Base-by-base conservation (phyloP, 306 rosid genomes). In the Castanea sativa region DNA sequence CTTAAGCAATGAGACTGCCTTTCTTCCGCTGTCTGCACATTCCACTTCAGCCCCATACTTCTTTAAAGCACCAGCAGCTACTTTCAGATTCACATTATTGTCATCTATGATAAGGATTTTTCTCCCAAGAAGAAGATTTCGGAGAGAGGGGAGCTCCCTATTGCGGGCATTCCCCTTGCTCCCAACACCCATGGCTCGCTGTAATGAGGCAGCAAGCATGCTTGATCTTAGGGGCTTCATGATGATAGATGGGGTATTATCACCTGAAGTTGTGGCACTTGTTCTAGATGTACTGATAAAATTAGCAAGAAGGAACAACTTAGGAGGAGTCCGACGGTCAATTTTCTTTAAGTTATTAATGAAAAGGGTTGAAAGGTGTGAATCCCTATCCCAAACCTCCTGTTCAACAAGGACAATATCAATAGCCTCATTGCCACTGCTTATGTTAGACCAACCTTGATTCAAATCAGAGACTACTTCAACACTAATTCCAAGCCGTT, bases 11-110 rank as follows among this genome's bases (percentile, higher is more conserved):
- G 89, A 70, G 86, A 95, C 87, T 20, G 97, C 99, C 23, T 86
- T 90, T 73, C 64, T 73, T 45, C 99, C 99, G 55, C 93, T 88
- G 85, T 89, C 89, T 30, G 85, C 96, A 81, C 97, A 91, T 73
- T 90, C 90, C 80, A 95, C 98, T 1, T 87, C 92, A 53, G 99
- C 99, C 69, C 99, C 99, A 65, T 95, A 95, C 79, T 85, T 90
- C 55, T 86, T 90, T 69, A 95, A 89, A 79, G 99, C 96, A 74
- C 96, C 98, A 7, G 96, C 98, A 11, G 99, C 99, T n/a, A 95
- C 99, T 30, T 63, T 85, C 56, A 91, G 97, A 81, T 95, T 95
- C 81, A 95, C 99, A 35, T 80, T 67, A 81, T 95, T 95, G 83
- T 95, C 99, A 78, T 95, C 99, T 53, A 95, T 91, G 51, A 95